Conservation (phyloP, 2,329 filamentous ascomycete species). For the Aspergillus viridinutans region DNA sequence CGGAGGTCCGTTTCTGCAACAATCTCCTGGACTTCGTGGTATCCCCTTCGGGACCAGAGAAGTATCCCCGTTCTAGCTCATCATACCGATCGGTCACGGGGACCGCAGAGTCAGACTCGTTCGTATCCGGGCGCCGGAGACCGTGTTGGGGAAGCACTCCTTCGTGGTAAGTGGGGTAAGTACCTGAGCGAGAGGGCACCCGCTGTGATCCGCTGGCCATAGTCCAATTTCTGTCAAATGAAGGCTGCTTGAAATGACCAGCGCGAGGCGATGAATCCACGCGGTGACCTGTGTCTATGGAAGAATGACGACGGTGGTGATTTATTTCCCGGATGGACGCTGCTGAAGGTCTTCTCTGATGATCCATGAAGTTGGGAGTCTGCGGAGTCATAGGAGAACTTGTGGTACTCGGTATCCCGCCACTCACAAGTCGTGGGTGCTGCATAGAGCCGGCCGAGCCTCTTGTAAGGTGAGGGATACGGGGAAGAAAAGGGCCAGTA, state of each 20-base stretch:
- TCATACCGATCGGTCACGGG: constrained; percentile 33
- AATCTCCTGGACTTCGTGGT: constrained; percentile 67
- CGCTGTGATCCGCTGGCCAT: constrained; percentile 41
- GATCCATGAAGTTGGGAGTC: constrained; percentile 40
- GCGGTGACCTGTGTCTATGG: constrained; percentile 63
- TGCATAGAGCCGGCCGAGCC: constrained; percentile 23
- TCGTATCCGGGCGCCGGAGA: constrained; percentile 17
- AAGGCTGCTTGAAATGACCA: constrained; percentile 54
- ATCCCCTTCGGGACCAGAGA: constrained; percentile 83
- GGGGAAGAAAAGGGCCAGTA: constrained; percentile 37
- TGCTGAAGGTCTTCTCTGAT: constrained; percentile 62
- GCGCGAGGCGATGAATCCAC: constrained; percentile 26
- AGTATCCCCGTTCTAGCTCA: constrained; percentile 84
- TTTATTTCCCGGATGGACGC: constrained; percentile 78
- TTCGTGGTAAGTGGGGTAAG: constrained; percentile 23
- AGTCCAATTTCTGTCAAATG: constrained; percentile 58
- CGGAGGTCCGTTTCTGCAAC: constrained; percentile 66
- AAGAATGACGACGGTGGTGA: constrained; percentile 82
- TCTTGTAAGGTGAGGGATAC: constrained; percentile 35
- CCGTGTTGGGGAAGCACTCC: constrained; percentile 13
- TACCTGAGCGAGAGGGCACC: constrained; percentile 31
- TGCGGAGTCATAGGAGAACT: constrained; percentile 44
- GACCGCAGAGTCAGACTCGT: constrained; percentile 30
- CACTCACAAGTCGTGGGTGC: constrained; percentile 29
- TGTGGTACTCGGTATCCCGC: constrained; percentile 25